Evolutionary conservation across 306 rosid genomes (phyloP), one percentile per base, ranked within the genome.

Genomic region (Quercus rubra): DNA sequence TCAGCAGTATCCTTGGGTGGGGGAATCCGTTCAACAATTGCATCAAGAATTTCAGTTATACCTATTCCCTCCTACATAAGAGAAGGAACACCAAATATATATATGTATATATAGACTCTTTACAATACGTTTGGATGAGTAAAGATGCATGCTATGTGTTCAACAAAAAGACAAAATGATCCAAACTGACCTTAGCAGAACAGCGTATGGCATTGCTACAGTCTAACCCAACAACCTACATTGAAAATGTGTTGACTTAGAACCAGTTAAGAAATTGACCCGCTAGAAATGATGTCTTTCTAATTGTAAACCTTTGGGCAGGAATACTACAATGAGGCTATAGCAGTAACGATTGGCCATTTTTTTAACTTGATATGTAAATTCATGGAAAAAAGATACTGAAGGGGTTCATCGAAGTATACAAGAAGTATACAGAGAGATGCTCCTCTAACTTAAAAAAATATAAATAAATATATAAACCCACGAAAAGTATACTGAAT

Each of bases 151-250:
- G 69, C 72, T 41, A 68, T 33, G 56, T 18, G 59, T 70, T 79
- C 55, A 62, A 38, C 20, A 30, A 51, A 74, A 25, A 76, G 71
- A 55, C 46, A 23, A 70, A 77, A 79, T 14, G 75, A 63, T 58
- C 25, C 75, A 49, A 78, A 82, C 93, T 59, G 20, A 92, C 97
- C 96, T 94, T 94, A 5, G 97, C 98, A 71, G 98, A 94, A 85
- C 98, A 94, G 51, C 84, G 86, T 70, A 94, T 92, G 10, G 97
- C 98, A 19, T 86, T 88, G 86, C 91, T 91, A 74, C 98, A 94
- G 69, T 94, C 97, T 81, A 94, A 82, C 67, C 98, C 98, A 55
- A 94, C 84, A 86, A 92, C 78, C 97, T 90, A 80, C 85, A 84
- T 20, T 76, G 73, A 86, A 73, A 77, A 68, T 38, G 67, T 68